Percentiles rank a stretch among this genome's conserved stretches.
Conservation (phyloP, 345 rosid genomes). For the Eucalyptus melliodora region DNA sequence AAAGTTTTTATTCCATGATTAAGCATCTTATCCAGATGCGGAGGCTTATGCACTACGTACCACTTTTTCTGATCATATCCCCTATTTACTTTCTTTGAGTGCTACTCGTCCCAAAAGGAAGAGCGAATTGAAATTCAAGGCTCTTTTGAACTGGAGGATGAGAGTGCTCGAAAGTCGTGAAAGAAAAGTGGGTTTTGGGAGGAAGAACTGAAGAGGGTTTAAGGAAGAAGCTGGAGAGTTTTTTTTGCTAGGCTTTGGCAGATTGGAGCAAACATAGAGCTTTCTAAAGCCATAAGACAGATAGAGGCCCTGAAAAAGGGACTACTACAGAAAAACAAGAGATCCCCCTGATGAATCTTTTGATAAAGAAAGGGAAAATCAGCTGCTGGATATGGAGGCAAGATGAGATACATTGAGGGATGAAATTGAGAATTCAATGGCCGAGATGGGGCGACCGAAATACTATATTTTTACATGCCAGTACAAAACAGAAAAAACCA, state of each 20-base stretch:
- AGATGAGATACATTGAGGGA: neutral
- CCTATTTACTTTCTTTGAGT: neutral
- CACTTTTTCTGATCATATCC: neutral
- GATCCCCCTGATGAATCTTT: neutral
- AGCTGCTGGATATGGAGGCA: neutral
- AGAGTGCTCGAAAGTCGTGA: neutral
- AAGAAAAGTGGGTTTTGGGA: neutral
- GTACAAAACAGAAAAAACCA: neutral
- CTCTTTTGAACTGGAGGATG: neutral
- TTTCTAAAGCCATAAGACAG: neutral
- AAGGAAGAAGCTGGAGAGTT: neutral
- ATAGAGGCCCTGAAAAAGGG: neutral
- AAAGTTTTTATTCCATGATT: neutral
- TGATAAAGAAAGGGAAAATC: neutral
- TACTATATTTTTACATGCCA: neutral
- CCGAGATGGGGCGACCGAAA: neutral
- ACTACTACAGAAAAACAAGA: neutral
- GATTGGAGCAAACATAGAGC: neutral
- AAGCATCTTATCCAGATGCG: neutral
- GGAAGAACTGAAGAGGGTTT: neutral
- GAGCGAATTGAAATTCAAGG: neutral
- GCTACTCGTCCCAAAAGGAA: neutral
- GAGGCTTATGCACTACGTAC: neutral
- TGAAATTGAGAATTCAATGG: neutral
- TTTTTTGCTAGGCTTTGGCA: neutral